Evolutionary conservation across 805 yeast species (phyloP), one percentile per base, ranked within the genome.

Genomic region (Spathaspora boniae): DNA sequence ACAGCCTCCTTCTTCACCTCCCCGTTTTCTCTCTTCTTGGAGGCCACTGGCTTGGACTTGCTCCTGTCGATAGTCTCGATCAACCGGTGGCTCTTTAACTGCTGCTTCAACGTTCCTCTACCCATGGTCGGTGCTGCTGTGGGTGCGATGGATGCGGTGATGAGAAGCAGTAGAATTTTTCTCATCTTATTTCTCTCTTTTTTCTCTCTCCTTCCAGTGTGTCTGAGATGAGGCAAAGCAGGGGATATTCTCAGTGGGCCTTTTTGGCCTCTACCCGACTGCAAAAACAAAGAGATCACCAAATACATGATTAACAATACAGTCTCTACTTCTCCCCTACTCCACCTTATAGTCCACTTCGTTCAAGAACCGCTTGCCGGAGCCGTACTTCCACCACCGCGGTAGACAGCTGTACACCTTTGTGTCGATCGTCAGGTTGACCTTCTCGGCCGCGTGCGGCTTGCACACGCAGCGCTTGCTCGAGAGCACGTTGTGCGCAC

Each of bases 311-410:
- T n/a, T n/a, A n/a, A n/a, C n/a, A n/a, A 26, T 15, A 9, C 7
- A 33, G 8, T 25, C 25, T 22, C n/a, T 11, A 22, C 25, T 12
- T 3, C 9, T 3, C 16, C 15, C 17, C 14, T 30, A 29, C 19
- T 21, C 12, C 16, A 41, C 26, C 15, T 29, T 46, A 36, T 47
- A 47, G 14, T 51, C 58, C 14, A 53, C 47, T 36, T 72, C 80
- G 40, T 74, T 72, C 23, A 78, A 41, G 46, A 80, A 80, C 2
- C 50, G 54, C 47, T 78, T 80, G 1, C 86, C 84, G 2, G 76
- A 65, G 7, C 84, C 82, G 42, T 65, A 65, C 47, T 76, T 76
- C 94, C 94, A 84, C 89, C 89, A 84, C 41, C 79, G 68, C 21
- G 76, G 66, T 30, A 84, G 54, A 58, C 94, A 84, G 47, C 89